Evolutionary conservation across 2,329 filamentous ascomycete genomes (phyloP), one percentile per base, ranked within the genome.

Genomic region (Incumbomyces lentus): DNA sequence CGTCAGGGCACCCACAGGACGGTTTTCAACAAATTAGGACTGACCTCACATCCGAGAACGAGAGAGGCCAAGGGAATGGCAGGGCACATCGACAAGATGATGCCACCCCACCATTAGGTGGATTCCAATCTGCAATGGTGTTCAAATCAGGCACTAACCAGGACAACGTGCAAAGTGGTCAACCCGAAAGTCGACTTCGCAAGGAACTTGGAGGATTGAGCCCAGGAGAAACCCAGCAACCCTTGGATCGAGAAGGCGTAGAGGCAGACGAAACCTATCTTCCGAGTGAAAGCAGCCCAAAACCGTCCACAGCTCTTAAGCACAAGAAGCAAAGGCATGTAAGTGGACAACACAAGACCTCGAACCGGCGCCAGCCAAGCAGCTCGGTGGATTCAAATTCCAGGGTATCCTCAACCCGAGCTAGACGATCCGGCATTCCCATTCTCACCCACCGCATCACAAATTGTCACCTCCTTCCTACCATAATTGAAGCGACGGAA

Each of bases 401-500:
- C 36, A 34, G 13, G 29, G 12, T 40, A 3, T 17, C 40, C 16
- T 11, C 37, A 13, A 47, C 41, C 17, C 41, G 44, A 40, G 13
- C 6, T n/a, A 34, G 40, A 43, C 53, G 37, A 34, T 49, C 47
- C 41, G 50, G 46, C 19, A 55, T 62, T 47, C 61, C 61, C 13
- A 56, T 64, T 10, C 55, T 59, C 18, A 60, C 61, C 14, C 60
- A 61, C 39, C 58, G 60, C 22, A 49, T 59, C 33, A 56, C 54
- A 37, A 55, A 55, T 26, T 14, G 52, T 7, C 47, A 51, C 18
- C 40, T 45, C 44, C 49, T 58, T 12, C 53, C 56, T 12, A 55
- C 50, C 4, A 57, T 58, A 18, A 6, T 34, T 18, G 57, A 57
- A 50, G 46, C 52, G 13, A 8, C 22, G 8, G 8, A 26, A 4